A percentile compares a stretch with the other conserved stretches of the same genome.
Evolutionary conservation across 768 basidiomycete species (phyloP).

Genomic region (Amanita rubescens): DNA sequence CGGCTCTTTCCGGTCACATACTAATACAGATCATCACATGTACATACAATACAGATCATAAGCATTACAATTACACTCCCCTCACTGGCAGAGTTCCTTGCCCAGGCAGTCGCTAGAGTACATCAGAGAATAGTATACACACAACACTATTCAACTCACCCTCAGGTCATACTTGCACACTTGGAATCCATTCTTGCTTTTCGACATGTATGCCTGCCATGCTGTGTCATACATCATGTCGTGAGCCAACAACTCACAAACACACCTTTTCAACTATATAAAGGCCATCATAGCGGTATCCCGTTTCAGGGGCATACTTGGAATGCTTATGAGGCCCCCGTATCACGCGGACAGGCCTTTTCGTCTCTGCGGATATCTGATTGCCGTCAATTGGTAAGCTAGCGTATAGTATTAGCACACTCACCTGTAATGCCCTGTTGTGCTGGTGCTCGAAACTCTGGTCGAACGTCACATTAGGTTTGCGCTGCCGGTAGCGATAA

Average conservation of each 20-base stretch:
- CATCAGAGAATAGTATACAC: neutral
- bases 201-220: constrained; percentile 21
- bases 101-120: constrained; percentile 9
- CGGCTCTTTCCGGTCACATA: neutral
- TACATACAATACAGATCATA: neutral
- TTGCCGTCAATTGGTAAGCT: neutral
- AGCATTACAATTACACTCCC: neutral
- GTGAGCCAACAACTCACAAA: neutral
- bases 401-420: neutral
- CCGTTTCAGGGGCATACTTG: constrained; percentile 26
- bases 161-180: constrained; percentile 25
- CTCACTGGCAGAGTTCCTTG: constrained; percentile 10
- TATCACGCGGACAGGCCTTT: constrained; percentile 33
- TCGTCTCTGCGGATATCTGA: constrained; percentile 24
- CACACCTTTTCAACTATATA: constrained; percentile 30
- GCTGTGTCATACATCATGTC: neutral
- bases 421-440: constrained; percentile 27
- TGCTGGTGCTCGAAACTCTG: constrained; percentile 28
- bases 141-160: constrained; percentile 12
- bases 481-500: neutral
- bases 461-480: constrained; percentile 17
- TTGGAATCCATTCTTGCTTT: constrained; percentile 20
- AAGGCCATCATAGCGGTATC: constrained; percentile 39
- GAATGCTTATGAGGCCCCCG: constrained; percentile 26
- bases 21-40: neutral